Evolutionary conservation across 495 filamentous ascomycete species (phyloP).

Genomic region (Tetracladium setigerum): DNA sequence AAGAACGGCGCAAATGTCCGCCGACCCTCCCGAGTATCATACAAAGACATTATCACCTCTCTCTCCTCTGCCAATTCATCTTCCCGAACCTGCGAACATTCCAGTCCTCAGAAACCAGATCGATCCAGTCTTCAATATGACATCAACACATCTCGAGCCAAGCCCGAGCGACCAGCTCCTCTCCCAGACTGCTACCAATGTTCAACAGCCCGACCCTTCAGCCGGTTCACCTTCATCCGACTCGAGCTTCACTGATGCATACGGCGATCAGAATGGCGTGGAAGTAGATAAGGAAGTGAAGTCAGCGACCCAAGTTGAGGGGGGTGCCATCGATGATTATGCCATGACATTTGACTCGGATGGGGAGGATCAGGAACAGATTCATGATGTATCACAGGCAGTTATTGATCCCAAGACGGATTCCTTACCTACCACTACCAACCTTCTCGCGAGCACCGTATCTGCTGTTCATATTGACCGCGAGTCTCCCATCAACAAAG

Average conservation of each 20-base stretch:
- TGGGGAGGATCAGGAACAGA: slow-evolving; percentile 19
- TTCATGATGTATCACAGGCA: slow-evolving; percentile 18
- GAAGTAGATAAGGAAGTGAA: slow-evolving; percentile 1
- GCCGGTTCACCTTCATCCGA: slow-evolving; percentile 12
- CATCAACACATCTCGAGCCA: slow-evolving; percentile 41
- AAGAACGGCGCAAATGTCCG: slow-evolving; percentile 46
- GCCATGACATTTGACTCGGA: slow-evolving; percentile 41
- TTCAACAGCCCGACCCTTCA: not conserved
- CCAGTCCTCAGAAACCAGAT: slow-evolving; percentile 66
- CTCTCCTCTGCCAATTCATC: slow-evolving; percentile 62
- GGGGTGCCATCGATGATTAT: slow-evolving; percentile 34
- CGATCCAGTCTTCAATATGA: slow-evolving; percentile 66
- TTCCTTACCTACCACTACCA: slow-evolving; percentile 10
- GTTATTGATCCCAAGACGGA: slow-evolving; percentile 12
- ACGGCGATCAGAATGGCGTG: slow-evolving; percentile 15
- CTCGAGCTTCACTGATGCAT: slow-evolving; percentile 23
- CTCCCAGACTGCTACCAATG: slow-evolving; percentile 1
- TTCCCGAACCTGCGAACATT: slow-evolving; percentile 62
- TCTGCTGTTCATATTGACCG: too few relatives aligned
- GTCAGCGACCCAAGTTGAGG: slow-evolving; percentile 3
- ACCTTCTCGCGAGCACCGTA: slow-evolving; percentile 1
- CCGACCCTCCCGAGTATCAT: slow-evolving; percentile 58
- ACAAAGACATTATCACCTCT: slow-evolving; percentile 64
- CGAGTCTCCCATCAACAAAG: not conserved
- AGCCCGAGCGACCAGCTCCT: not conserved